Conservation (phyloP, 768 basidiomycete species). For the Pisolithus marmoratus region DNA sequence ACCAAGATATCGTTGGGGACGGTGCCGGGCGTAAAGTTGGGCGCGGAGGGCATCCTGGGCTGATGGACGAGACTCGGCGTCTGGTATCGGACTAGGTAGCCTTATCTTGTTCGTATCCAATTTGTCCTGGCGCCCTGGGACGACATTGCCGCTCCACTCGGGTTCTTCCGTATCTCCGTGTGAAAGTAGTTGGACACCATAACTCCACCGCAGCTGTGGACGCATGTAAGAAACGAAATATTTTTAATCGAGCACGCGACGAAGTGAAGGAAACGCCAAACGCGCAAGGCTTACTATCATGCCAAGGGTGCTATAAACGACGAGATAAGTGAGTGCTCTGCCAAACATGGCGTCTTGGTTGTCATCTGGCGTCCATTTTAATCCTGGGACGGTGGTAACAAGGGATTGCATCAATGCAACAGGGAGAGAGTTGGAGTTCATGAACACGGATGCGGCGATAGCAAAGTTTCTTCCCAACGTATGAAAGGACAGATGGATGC, state of each 20-base stretch:
- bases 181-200: constrained; percentile 78
- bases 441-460: constrained; percentile 80
- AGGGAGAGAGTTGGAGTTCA: constrained; percentile 93
- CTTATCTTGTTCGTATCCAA: not conserved
- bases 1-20: no score
- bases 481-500: not conserved
- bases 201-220: constrained; percentile 82
- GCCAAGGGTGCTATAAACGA: constrained; percentile 90
- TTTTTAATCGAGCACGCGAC: not conserved
- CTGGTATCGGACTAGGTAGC: not conserved
- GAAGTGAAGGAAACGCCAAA: no score
- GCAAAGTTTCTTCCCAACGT: constrained; percentile 55
- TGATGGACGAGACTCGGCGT: not conserved
- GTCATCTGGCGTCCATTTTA: constrained; percentile 80
- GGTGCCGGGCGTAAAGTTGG: not conserved
- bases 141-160: not conserved
- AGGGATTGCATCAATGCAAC: constrained; percentile 93
- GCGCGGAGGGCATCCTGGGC: not conserved
- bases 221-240: not conserved
- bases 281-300: constrained; percentile 67
- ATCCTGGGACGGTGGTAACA: constrained; percentile 74
- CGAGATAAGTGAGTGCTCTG: constrained; percentile 82
- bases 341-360: constrained; percentile 87
- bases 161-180: constrained; percentile 36
- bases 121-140: not conserved